A percentile compares a stretch with the other conserved stretches of the same genome.
phyloP scores from a whole-genome alignment of 2,329 filamentous ascomycete genomes.

The Plectosphaerella plurivora region DNA sequence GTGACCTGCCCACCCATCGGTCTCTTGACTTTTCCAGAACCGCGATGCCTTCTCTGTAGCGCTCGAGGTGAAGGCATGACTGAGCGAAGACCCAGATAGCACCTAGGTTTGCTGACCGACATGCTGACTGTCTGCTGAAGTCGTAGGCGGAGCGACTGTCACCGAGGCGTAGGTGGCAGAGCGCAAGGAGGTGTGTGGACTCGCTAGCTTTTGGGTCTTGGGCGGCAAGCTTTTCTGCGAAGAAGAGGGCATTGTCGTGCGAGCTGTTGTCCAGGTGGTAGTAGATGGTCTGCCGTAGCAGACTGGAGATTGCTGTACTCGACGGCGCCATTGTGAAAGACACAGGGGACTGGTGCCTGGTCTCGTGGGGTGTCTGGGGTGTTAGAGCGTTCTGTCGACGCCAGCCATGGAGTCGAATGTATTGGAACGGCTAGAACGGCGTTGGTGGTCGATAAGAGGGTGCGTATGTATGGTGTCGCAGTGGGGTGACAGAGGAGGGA shows the following conservation, averaged over 20 bases:
- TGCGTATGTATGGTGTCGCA: too few species aligned
- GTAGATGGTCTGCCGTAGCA: slow-evolving; percentile 56
- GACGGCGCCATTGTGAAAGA: slow-evolving; percentile 46
- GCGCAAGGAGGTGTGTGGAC: slow-evolving; percentile 74
- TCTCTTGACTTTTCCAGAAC: slow-evolving; percentile 77
- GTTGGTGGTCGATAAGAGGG: neutral
- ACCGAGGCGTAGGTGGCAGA: slow-evolving; percentile 79
- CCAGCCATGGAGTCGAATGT: slow-evolving; percentile 23
- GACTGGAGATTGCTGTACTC: slow-evolving; percentile 41
- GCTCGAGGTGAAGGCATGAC: slow-evolving; percentile 74
- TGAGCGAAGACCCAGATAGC: slow-evolving; percentile 92
- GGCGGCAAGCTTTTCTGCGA: slow-evolving; percentile 79
- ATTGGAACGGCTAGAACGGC: neutral
- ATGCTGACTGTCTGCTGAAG: slow-evolving; percentile 65
- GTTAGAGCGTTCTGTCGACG: slow-evolving; percentile 1
- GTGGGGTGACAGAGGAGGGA: too few species aligned
- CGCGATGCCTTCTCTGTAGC: slow-evolving; percentile 73
- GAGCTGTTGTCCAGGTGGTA: slow-evolving; percentile 86
- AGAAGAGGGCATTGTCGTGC: slow-evolving; percentile 86
- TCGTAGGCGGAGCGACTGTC: slow-evolving; percentile 85
- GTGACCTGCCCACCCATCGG: slow-evolving; percentile 71
- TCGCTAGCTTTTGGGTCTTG: slow-evolving; percentile 80
- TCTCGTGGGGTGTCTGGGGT: neutral
- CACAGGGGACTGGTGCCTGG: neutral
- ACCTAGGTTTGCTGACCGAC: slow-evolving; percentile 71